Base-by-base conservation (phyloP, 495 filamentous ascomycete genomes). In the Evernia prunastri region DNA sequence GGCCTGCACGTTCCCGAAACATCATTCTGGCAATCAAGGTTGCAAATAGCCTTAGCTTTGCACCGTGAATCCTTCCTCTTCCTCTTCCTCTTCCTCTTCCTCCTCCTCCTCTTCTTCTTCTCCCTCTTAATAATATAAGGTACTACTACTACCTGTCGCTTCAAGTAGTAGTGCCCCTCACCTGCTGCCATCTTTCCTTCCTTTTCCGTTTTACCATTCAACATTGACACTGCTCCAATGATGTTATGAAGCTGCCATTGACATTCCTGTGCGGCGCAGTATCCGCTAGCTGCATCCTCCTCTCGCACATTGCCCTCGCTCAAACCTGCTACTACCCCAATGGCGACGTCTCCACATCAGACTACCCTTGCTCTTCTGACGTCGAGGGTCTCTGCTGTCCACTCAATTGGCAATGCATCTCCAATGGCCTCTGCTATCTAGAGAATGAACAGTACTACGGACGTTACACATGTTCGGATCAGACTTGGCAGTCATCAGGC, bases 391-490 rank as follows among this genome's bases (percentile, higher is more conserved):
- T 66, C 31, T 70, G 68, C 47, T 70, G 68, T 58, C 68, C 68
- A 31, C 31, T 53, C 29, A 59, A 61, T 29, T 68, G 66, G 68
- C 31, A 61, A 25, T 70, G 66, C 54, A 59, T 65, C 2, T 59
- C 59, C 66, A 70, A 70, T 56, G 68, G 68, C 29, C 66, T 68
- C 27, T 70, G 66, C 43, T 68, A 66, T 20, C 56, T 66, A 33
- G 56, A 36, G 0, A 62, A 58, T 43, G 36, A 66, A 27, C 40
- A 64, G 27, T 70, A 61, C 35, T 68, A 64, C 51, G 68, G 68
- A 4, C 68, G 68, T 15, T 70, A 68, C 42, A 68, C 66, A 33
- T 70, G 68, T 54, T 68, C 68, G 11, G 68, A 70, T 54, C 13
- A 66, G 36, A 63, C 58, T 12, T 70, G 68, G 68, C 11, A 66